Conservation (phyloP, 495 filamentous ascomycete genomes). For the Hypoxylon lienhwacheense region DNA sequence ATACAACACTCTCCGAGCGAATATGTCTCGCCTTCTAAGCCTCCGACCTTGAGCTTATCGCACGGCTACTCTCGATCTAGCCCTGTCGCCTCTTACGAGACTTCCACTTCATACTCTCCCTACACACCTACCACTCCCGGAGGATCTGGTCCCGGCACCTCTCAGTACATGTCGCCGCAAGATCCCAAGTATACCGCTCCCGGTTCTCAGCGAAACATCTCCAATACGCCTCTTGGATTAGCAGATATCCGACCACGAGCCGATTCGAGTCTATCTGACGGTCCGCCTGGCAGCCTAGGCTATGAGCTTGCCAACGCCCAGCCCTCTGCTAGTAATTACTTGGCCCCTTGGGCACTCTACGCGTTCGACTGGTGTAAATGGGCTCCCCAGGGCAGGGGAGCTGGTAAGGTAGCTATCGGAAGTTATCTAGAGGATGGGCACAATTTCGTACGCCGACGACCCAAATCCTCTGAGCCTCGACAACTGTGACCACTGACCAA, state of each 20-base stretch:
- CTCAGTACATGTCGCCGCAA: conserved; percentile 69
- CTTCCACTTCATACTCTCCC: conserved; percentile 68
- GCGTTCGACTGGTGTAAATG: conserved; percentile 99
- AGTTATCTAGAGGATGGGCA: conserved; percentile 98
- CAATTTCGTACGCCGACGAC: conserved; percentile 73
- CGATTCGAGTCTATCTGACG: conserved; percentile 74
- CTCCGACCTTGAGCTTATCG: conserved; percentile 61
- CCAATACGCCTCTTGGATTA: conserved; percentile 85
- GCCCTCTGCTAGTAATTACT: conserved; percentile 73
- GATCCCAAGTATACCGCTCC: conserved; percentile 66
- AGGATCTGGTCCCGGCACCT: conserved; percentile 46
- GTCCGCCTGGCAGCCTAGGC: conserved; percentile 54
- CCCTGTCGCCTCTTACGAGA: conserved; percentile 66
- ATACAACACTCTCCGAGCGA: conserved; percentile 61
- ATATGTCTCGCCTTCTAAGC: conserved; percentile 66
- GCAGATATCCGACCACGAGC: conserved; percentile 82
- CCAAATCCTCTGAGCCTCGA: not conserved
- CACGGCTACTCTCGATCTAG: conserved; percentile 82
- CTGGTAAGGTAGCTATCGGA: conserved; percentile 90
- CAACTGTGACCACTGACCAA: not conserved
- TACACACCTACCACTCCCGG: conserved; percentile 68
- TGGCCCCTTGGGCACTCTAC: conserved; percentile 93
- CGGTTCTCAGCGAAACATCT: conserved; percentile 70
- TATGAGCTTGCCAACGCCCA: conserved; percentile 55
- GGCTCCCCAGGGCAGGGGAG: conserved; percentile 74